Percentiles rank a stretch among this genome's conserved stretches.
Conservation (phyloP, 306 rosid species). For the Carpinus fangiana region DNA sequence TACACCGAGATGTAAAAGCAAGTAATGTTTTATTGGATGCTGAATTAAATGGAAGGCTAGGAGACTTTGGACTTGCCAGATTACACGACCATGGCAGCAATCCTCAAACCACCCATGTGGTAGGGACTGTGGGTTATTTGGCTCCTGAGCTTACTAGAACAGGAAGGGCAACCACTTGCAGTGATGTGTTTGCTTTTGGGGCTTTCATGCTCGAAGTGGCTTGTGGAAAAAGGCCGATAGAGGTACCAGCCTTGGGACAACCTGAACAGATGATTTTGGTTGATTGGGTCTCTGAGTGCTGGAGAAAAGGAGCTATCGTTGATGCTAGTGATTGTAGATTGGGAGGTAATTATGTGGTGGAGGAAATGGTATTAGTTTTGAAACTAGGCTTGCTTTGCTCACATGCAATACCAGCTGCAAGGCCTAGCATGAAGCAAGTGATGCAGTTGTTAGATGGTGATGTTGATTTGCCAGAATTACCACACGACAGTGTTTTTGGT, state of each 20-base stretch:
- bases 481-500: too few species aligned
- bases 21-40: slow-evolving; percentile 66
- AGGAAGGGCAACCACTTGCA: slow-evolving; percentile 56
- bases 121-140: slow-evolving; percentile 72
- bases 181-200: slow-evolving; percentile 70
- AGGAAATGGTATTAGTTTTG: slow-evolving; percentile 51
- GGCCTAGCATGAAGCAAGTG: slow-evolving; percentile 2
- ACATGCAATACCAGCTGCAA: slow-evolving; percentile 32
- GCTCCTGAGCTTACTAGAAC: slow-evolving; percentile 69
- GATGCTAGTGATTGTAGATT: slow-evolving; percentile 52
- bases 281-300: slow-evolving; percentile 51
- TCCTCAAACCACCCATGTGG: slow-evolving; percentile 70
- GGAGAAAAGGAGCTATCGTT: slow-evolving; percentile 45
- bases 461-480: too few species aligned
- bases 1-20: slow-evolving; percentile 79
- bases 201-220: slow-evolving; percentile 63
- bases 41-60: slow-evolving; percentile 61
- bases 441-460: slow-evolving; percentile 40
- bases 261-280: slow-evolving; percentile 35
- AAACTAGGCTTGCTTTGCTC: slow-evolving; percentile 61
- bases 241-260: slow-evolving; percentile 26
- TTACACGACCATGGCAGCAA: slow-evolving; percentile 57
- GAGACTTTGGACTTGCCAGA: slow-evolving; percentile 78
- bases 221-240: slow-evolving; percentile 70
- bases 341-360: slow-evolving; percentile 29